phyloP scores from a whole-genome alignment of 495 filamentous ascomycete species.

The Arthonia radiata region DNA sequence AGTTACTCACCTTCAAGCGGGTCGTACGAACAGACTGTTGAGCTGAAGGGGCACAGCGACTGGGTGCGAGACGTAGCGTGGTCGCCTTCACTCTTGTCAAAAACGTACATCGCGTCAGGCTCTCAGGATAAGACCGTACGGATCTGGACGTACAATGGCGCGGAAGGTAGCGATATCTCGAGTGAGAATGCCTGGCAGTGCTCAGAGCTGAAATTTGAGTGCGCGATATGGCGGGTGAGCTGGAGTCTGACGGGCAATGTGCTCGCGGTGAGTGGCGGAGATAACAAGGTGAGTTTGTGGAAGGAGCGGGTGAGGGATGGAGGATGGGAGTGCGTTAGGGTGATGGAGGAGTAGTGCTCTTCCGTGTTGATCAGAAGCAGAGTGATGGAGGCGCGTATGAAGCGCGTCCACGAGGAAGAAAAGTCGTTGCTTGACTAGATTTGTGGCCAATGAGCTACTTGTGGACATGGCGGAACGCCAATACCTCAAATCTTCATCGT shows the following conservation, averaged over 20 bases:
- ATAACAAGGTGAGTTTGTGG: slow-evolving; percentile 88
- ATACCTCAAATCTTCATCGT: too few relatives aligned
- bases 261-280: slow-evolving; percentile 71
- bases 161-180: slow-evolving; percentile 3
- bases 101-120: slow-evolving; percentile 83
- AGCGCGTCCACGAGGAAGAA: too few relatives aligned
- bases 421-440: too few relatives aligned
- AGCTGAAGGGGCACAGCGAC: slow-evolving; percentile 59
- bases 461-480: too few relatives aligned
- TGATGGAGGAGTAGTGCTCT: slow-evolving; percentile 65
- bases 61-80: slow-evolving; percentile 98
- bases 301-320: slow-evolving; percentile 56
- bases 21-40: slow-evolving; percentile 25
- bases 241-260: slow-evolving; percentile 98
- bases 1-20: slow-evolving; percentile 29
- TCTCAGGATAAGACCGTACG: slow-evolving; percentile 91
- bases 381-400: too few relatives aligned
- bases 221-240: slow-evolving; percentile 82
- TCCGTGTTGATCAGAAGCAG: too few relatives aligned
- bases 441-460: too few relatives aligned
- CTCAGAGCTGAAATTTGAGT: slow-evolving; percentile 66
- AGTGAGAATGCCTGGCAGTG: slow-evolving; percentile 42
- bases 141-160: slow-evolving; percentile 65
- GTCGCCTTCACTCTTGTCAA: slow-evolving; percentile 79
- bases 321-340: slow-evolving; percentile 84